Evolutionary conservation across 352 stramenopile species (phyloP), one percentile per base, ranked within the genome.

Genomic region (Pseudoperonospora humuli): DNA sequence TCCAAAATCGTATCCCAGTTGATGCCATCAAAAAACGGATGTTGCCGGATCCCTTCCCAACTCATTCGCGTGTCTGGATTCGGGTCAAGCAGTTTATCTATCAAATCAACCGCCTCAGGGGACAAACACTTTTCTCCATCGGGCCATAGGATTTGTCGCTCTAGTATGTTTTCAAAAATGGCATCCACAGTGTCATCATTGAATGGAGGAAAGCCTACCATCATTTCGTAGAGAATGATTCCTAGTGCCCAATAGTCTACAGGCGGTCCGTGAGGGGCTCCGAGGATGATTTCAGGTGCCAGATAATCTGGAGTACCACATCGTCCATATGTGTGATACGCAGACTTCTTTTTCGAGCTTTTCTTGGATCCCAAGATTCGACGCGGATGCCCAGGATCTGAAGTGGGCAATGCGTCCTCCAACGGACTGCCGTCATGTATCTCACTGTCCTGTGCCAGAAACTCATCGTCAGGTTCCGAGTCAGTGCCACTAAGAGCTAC

Each of bases 201-300:
- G 47, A 95, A 95, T 2, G 84, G 84, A 27, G 81, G 81, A 48
- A 93, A 93, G 0, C 81, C 84, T 11, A 92, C 78, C 21, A 95
- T 60, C 76, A 94, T 91, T 45, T 93, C 81, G 59, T 90, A 93
- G 24, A 96, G 29, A 24, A 96, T 93, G n/a, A 96, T 80, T n/a
- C 86, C 86, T 6, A 95, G 67, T 3, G 80, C 81, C 86, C 86
- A 96, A 27, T 86, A 95, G 29, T 96, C 86, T 13, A 93, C 85
- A 5, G 78, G 67, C 2, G 78, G 75, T 2, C 76, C 82, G 35
- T 95, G 82, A 15, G 67, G 60, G 2, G 68, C 47, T 3, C 75
- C 62, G 5, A 82, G 60, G 37, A 96, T 77, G 56, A 96, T 93
- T 64, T 96, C 86, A 7, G 86, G 86, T 23, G 83, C 87, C 34